A percentile compares a stretch with the other conserved stretches of the same genome.
Evolutionary conservation across 352 stramenopile genomes (phyloP).

Genomic region (Blastocystis sp.): DNA sequence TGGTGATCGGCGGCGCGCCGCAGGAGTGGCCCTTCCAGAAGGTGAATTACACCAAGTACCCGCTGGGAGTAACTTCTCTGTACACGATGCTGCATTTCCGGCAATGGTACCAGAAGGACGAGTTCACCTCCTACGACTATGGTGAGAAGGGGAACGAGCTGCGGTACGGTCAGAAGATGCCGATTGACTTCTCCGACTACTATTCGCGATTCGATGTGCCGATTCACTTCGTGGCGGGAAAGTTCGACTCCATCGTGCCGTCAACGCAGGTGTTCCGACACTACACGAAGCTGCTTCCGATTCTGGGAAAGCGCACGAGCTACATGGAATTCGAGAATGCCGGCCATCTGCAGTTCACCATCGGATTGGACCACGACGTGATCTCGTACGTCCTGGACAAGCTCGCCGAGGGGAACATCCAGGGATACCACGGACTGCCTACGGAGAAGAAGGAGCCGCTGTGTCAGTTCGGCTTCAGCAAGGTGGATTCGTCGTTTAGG

Average conservation of each 20-base stretch:
- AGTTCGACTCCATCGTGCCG: slow-evolving; percentile 70
- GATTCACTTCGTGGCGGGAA: slow-evolving; percentile 71
- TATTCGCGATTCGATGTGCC: slow-evolving; percentile 71
- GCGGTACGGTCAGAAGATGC: slow-evolving; percentile 36
- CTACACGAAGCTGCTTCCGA: slow-evolving; percentile 33
- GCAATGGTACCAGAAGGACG: slow-evolving; percentile 31
- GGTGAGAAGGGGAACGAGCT: slow-evolving; percentile 45
- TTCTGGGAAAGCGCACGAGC: neutral
- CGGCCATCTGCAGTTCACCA: slow-evolving; percentile 70
- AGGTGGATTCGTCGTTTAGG: slow-evolving; percentile 8
- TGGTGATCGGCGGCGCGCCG: slow-evolving; percentile 64
- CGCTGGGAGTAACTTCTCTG: slow-evolving; percentile 65
- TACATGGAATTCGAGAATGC: slow-evolving; percentile 68
- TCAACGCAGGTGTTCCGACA: slow-evolving; percentile 70
- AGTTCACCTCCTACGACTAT: slow-evolving; percentile 61
- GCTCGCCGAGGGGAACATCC: neutral
- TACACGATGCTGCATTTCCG: slow-evolving; percentile 67
- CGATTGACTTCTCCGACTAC: slow-evolving; percentile 43
- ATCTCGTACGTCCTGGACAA: slow-evolving; percentile 61
- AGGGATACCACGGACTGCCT: slow-evolving; percentile 34
- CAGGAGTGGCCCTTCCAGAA: slow-evolving; percentile 66
- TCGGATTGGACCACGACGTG: slow-evolving; percentile 65
- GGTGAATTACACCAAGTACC: slow-evolving; percentile 68
- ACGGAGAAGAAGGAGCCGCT: slow-evolving; percentile 15
- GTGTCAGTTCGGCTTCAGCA: slow-evolving; percentile 21